Evolutionary conservation across 2,329 filamentous ascomycete species (phyloP), one percentile per base, ranked within the genome.

Genomic region (Setomelanomma holmii): DNA sequence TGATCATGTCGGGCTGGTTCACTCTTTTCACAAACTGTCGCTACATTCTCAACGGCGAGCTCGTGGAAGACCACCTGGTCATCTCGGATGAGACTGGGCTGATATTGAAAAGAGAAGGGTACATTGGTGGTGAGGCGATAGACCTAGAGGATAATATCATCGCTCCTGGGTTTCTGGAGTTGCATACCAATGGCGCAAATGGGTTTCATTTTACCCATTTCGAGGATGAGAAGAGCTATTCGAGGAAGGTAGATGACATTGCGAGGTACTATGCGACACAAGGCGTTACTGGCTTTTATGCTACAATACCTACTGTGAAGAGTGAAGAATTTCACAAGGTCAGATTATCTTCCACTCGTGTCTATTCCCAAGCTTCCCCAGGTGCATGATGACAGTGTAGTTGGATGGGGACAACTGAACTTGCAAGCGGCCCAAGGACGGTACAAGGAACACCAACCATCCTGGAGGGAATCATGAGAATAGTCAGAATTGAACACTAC

Each of bases 151-250:
- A 78, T 35, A 74, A 69, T 40, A 80, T 84, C 41, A 71, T 84
- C 46, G 79, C 82, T 4, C 82, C 82, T 8, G 83, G 82, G 3
- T 83, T 82, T 58, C 69, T 84, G 19, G 82, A 85, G 53, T 66
- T 85, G 5, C 82, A 85, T 53, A 83, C 80, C 1, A 85, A 85
- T 60, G 80, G 80, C 45, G 69, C 78, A 42, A 75, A 78, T 63
- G 81, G 80, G 1, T 83, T 84, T 45, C 82, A 84, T 59, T 84
- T 84, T 51, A 82, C 82, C 1, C 76, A 80, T 50, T 82, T 77
- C 53, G 68, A 77, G 4, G 69, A 81, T 40, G 64, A 72, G 19
- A 56, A 66, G 30, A 70, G 68, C 50, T 83, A 82, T 65, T 61
- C 61, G 34, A 62, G 63, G 7, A 78, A 79, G 40, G 67, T 84